These are phyloP conservation scores for Mycogone perniciosa DNA, from an alignment of 2,329 filamentous ascomycete genomes.

Conservation along the genomic window DNA sequence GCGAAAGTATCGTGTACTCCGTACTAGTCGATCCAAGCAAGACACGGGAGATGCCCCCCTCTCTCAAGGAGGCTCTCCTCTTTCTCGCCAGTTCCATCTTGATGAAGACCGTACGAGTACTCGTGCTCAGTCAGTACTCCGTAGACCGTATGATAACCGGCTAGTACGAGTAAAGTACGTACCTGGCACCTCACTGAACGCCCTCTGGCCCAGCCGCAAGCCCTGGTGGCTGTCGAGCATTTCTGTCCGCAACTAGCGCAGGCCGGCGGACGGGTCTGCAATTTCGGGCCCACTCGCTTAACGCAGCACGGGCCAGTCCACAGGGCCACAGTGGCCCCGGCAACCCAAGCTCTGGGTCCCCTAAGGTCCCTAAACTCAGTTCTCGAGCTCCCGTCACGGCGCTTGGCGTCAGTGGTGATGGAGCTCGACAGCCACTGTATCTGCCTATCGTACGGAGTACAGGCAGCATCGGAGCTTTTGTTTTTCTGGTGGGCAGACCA, in stretches of 20 bases:
- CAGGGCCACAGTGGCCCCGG: slow-evolving; percentile 7
- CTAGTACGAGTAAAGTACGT: neutral
- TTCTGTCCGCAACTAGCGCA: slow-evolving; percentile 14
- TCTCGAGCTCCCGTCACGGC: slow-evolving; percentile 4
- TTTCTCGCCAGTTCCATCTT: neutral
- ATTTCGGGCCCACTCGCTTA: slow-evolving; percentile 23
- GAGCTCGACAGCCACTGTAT: neutral
- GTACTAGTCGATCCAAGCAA: too few species aligned
- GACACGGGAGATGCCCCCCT: too few species aligned
- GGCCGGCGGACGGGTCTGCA: slow-evolving; percentile 16
- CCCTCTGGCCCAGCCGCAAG: neutral
- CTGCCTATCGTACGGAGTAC: too few species aligned
- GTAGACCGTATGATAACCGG: neutral
- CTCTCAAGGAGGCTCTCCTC: too few species aligned
- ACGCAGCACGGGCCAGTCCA: slow-evolving; percentile 14
- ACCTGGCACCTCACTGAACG: neutral
- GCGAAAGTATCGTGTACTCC: too few species aligned
- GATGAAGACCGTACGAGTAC: neutral
- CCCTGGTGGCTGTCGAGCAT: slow-evolving; percentile 10
- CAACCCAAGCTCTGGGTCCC: slow-evolving; percentile 11
- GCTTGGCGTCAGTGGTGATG: slow-evolving; percentile 6
- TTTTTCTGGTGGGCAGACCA: too few species aligned
- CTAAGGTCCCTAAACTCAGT: neutral
- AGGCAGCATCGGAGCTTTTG: too few species aligned
- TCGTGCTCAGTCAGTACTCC: slow-evolving; percentile 2